phyloP scores from a whole-genome alignment of 2,329 filamentous ascomycete species.

The Alternaria longipes region DNA sequence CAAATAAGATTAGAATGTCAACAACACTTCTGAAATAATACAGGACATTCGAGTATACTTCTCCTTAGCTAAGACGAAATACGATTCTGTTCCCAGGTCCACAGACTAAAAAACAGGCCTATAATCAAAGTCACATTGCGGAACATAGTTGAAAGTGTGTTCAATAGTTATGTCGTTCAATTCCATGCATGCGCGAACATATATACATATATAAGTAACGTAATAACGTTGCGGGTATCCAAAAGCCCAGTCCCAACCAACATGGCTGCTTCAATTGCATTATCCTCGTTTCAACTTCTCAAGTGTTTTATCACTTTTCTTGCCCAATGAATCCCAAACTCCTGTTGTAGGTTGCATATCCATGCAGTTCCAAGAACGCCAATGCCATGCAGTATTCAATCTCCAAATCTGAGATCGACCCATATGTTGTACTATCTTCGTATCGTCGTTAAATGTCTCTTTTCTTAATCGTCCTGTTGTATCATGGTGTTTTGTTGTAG shows the following conservation, averaged over 20 bases:
- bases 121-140: neutral
- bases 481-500: neutral
- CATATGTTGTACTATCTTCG: neutral
- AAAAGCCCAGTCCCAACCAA: neutral
- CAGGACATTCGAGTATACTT: neutral
- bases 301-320: neutral
- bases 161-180: neutral
- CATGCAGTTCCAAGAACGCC: constrained; percentile 10
- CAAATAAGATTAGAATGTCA: neutral
- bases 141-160: neutral
- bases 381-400: constrained; percentile 8
- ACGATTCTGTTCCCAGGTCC: neutral
- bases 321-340: neutral
- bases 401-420: neutral
- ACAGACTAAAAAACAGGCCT: neutral
- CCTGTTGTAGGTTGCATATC: constrained; percentile 1
- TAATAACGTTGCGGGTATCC: constrained; percentile 15
- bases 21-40: neutral
- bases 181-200: neutral
- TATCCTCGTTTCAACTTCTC: neutral
- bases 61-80: neutral
- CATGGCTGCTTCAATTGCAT: constrained; percentile 2
- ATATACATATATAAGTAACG: constrained; percentile 1
- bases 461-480: neutral
- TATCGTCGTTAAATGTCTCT: constrained; percentile 5